Base-by-base conservation (phyloP, 2,329 filamentous ascomycete species). In the Cladosporium colombiae region DNA sequence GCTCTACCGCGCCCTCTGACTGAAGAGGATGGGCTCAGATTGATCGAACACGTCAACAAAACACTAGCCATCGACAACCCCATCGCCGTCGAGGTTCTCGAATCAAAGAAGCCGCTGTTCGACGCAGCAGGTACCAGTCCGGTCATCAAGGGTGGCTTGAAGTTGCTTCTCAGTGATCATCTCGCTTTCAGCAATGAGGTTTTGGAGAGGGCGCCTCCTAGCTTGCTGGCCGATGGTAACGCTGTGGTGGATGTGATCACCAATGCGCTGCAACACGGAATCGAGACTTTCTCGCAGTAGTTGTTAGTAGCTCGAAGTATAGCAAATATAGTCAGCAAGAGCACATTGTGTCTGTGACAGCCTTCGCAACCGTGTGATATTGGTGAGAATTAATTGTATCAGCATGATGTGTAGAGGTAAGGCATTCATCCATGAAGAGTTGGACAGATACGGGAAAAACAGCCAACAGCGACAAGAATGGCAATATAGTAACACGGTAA, bases 11-110 rank as follows among this genome's bases (percentile, higher is more conserved):
- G 46, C n/a, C 61, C 57, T 13, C 63, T 70, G 8, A 59, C 63
- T 5, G 37, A 46, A n/a, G 40, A 59, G 5, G 68, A 70, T 35
- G 64, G 65, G 5, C n/a, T 52, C 18, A 58, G 50, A 16, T 37
- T 68, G 5, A 69, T 70, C 46, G 56, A 67, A 1, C 65, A 70
- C 37, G 67, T 70, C 52, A 67, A 69, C 37, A 27, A 23, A 7
- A 68, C 65, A 4, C 64, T 70, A 6, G 55, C 64, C 14, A 64
- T 67, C 31, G 64, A 68, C 58, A 68, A 70, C 49, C 68, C 68
- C 21, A 56, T 56, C 18, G 64, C 64, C 4, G 64, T 65, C 31
- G 23, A 62, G 6, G 52, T 53, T 11, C 46, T 65, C 14, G 52
- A 44, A 16, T 61, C 56, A 8, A 65, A 65, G 49, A 65, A 65